Conservation (phyloP, 2,329 filamentous ascomycete genomes). For the Monosporascus sp. region DNA sequence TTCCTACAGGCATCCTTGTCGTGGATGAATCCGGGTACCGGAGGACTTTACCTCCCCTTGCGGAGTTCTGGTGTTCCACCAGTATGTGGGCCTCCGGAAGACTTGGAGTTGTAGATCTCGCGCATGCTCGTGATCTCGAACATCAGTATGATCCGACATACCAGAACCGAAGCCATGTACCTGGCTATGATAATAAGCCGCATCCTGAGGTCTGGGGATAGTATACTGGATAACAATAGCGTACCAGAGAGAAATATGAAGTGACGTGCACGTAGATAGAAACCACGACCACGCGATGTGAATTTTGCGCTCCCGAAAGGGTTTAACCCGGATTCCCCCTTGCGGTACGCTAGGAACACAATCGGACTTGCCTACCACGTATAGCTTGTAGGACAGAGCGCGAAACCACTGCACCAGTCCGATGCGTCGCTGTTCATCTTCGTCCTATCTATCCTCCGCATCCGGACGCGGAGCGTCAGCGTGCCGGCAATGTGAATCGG, state of each 20-base stretch:
- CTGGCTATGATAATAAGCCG: conserved; percentile 16
- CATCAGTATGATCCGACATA: conserved; percentile 18
- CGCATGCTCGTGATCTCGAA: conserved; percentile 20
- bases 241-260: conserved; percentile 22
- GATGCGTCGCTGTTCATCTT: background rate
- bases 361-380: conserved; percentile 2
- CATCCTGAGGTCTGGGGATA: conserved; percentile 17
- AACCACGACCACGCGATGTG: conserved; percentile 15
- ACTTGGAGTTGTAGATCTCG: background rate
- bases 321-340: conserved; percentile 3
- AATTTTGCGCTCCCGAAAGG: conserved; percentile 3
- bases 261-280: conserved; percentile 12
- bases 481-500: conserved; percentile 9
- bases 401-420: conserved; percentile 4
- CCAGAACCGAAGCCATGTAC: conserved; percentile 16
- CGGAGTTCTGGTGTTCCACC: no score
- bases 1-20: no score
- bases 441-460: conserved; percentile 4
- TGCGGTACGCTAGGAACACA: conserved; percentile 4
- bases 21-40: no score
- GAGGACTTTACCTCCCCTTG: no score
- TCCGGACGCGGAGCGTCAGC: conserved; percentile 7
- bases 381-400: conserved; percentile 1
- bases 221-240: conserved; percentile 18
- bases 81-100: no score